A percentile compares a stretch with the other conserved stretches of the same genome.
These are phyloP conservation scores for Psilocybe subaeruginosa DNA, from an alignment of 768 basidiomycete genomes.

Conservation along the genomic window DNA sequence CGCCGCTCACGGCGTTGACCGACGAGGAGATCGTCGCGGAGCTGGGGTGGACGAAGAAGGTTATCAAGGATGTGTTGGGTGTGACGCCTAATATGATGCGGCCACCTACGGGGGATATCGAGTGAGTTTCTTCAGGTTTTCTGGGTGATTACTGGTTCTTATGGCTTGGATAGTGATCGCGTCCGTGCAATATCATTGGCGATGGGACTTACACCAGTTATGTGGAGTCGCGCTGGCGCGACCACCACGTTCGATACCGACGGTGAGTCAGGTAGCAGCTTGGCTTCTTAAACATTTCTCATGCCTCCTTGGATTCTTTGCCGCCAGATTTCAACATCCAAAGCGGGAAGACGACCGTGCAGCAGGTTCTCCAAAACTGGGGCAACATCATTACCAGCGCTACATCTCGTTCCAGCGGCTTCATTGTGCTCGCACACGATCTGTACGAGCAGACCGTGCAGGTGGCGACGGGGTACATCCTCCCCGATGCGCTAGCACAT, in stretches of 20 bases:
- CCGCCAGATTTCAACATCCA: constrained; percentile 82
- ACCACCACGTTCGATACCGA: constrained; percentile 71
- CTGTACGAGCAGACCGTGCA: constrained; percentile 85
- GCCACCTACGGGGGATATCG: constrained; percentile 82
- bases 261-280: constrained; percentile 37
- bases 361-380: constrained; percentile 67
- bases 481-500: constrained; percentile 73
- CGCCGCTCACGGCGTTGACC: constrained; percentile 70
- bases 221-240: constrained; percentile 76
- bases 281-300: constrained; percentile 38
- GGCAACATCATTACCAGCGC: constrained; percentile 74
- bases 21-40: constrained; percentile 90
- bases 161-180: constrained; percentile 60
- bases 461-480: constrained; percentile 84
- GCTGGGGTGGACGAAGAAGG: constrained; percentile 88
- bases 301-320: neutral
- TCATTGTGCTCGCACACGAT: constrained; percentile 91
- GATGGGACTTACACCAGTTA: constrained; percentile 89
- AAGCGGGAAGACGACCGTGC: constrained; percentile 65
- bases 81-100: constrained; percentile 81
- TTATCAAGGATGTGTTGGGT: constrained; percentile 77
- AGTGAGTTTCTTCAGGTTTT: constrained; percentile 6
- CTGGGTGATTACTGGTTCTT: neutral
- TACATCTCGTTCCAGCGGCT: constrained; percentile 46
- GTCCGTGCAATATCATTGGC: constrained; percentile 88